These are phyloP conservation scores for Schizochytrium sp. DNA, from an alignment of 108 stramenopile genomes.

Conservation along the genomic window DNA sequence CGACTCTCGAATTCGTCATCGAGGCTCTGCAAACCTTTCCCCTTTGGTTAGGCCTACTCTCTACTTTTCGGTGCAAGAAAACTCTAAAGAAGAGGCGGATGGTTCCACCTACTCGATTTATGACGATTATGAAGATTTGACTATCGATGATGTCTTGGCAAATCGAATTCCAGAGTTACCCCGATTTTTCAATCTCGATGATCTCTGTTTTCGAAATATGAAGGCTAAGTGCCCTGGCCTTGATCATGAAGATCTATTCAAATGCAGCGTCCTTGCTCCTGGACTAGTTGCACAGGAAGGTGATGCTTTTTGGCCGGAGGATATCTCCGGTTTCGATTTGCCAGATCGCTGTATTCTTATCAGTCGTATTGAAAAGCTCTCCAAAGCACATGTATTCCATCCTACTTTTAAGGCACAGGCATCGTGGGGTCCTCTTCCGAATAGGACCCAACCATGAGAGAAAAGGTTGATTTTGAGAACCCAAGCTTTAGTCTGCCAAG, in stretches of 20 bases:
- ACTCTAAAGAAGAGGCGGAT: not conserved
- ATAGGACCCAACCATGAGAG: too few species aligned
- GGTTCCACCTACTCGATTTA: constrained; percentile 3
- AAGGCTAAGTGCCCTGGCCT: not conserved
- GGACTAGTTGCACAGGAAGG: not conserved
- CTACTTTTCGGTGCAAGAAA: constrained; percentile 44
- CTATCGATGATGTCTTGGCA: not conserved
- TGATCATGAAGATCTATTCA: constrained; percentile 3
- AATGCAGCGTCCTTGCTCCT: not conserved
- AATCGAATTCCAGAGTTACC: not conserved
- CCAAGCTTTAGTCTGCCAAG: not conserved
- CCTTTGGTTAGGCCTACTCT: constrained; percentile 19
- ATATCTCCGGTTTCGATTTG: not conserved
- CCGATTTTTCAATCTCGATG: not conserved
- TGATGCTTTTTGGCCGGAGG: not conserved
- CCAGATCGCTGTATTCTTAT: constrained; percentile 5
- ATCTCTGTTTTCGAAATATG: not conserved
- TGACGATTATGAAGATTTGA: not conserved
- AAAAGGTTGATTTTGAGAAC: too few species aligned
- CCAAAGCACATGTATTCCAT: not conserved
- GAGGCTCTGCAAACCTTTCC: constrained; percentile 4
- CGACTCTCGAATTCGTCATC: constrained; percentile 34
- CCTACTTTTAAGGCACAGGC: not conserved
- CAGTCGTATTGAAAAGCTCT: not conserved
- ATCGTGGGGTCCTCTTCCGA: not conserved